Evolutionary conservation across 202 grass and related monocot genomes (phyloP).

Genomic region (Setaria viridis): DNA sequence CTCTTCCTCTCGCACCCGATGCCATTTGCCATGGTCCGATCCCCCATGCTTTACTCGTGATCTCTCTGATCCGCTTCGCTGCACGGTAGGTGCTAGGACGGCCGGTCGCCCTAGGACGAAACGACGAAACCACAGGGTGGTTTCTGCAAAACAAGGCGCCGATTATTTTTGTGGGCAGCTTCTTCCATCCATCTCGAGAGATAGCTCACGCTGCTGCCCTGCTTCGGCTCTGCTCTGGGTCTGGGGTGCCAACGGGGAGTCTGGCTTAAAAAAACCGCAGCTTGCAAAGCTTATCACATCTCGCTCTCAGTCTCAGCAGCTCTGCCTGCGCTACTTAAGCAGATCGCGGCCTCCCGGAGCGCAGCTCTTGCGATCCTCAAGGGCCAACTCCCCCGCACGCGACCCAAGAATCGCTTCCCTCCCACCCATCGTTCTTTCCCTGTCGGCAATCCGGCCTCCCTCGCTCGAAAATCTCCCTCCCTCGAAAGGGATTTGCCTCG

Average conservation of each 20-base stretch:
- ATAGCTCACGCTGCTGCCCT: too few species aligned
- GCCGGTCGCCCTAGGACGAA: not conserved
- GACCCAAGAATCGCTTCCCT: slow-evolving; percentile 41
- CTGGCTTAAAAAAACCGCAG: not conserved
- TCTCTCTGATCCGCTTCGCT: too few species aligned
- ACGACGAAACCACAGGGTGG: not conserved
- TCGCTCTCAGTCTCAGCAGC: too few species aligned
- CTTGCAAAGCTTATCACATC: slow-evolving; percentile 1
- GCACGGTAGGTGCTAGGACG: not conserved
- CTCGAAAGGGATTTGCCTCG: slow-evolving; percentile 1
- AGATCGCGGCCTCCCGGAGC: slow-evolving; percentile 12
- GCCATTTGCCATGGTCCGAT: too few species aligned
- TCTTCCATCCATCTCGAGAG: not conserved
- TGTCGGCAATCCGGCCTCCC: not conserved
- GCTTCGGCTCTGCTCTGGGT: not conserved
- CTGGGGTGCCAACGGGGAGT: not conserved
- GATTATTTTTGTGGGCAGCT: slow-evolving; percentile 17
- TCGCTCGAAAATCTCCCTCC: not conserved
- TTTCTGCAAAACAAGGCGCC: not conserved
- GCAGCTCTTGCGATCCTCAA: slow-evolving; percentile 28
- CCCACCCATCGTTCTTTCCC: not conserved
- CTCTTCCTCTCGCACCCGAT: not conserved
- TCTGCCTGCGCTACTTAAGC: slow-evolving; percentile 1
- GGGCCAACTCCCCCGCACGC: not conserved
- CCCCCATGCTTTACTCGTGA: not conserved